Conservation (phyloP, 2,329 filamentous ascomycete genomes). For the Phyllosticta citrichinensis region DNA sequence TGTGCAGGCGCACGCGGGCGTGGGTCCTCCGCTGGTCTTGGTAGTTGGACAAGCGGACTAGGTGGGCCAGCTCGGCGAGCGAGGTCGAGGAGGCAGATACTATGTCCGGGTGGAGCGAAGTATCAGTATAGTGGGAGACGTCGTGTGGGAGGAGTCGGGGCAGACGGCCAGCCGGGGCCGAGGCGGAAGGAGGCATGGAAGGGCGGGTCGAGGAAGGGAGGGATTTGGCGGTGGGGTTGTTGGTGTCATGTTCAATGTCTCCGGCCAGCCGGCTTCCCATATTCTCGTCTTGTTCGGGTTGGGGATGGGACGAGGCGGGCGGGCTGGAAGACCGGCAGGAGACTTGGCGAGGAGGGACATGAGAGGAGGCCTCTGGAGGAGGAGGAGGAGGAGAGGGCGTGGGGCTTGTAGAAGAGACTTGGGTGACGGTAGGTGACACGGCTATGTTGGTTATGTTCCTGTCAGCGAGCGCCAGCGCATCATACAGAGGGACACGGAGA, state of each 20-base stretch:
- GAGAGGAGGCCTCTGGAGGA: conserved; percentile 41
- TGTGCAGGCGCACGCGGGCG: conserved; percentile 62
- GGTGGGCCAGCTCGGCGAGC: conserved; percentile 66
- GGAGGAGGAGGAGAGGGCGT: conserved; percentile 45
- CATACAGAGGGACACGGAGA: conserved; percentile 25
- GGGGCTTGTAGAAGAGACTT: conserved; percentile 44
- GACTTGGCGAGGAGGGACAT: conserved; percentile 42
- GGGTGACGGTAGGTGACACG: conserved; percentile 42
- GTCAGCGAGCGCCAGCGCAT: conserved; percentile 29
- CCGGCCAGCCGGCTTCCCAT: conserved; percentile 29
- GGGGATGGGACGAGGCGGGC: conserved; percentile 32
- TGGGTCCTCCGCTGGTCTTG: conserved; percentile 71
- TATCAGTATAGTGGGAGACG: conserved; percentile 55
- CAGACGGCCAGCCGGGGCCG: conserved; percentile 34
- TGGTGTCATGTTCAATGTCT: conserved; percentile 14
- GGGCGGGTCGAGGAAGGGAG: conserved; percentile 14
- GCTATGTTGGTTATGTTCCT: conserved; percentile 29
- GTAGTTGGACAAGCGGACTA: conserved; percentile 68
- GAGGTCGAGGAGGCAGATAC: conserved; percentile 52
- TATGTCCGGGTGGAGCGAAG: conserved; percentile 47
- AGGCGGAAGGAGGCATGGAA: conserved; percentile 33
- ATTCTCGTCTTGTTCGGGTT: conserved; percentile 18
- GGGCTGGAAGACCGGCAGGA: conserved; percentile 48
- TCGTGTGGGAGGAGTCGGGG: conserved; percentile 54
- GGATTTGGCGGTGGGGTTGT: conserved; percentile 5